Percentiles rank a stretch among this genome's conserved stretches.
These are phyloP conservation scores for Porpolomopsis calyptriformis DNA, from an alignment of 768 basidiomycete species.

Conservation along the genomic window DNA sequence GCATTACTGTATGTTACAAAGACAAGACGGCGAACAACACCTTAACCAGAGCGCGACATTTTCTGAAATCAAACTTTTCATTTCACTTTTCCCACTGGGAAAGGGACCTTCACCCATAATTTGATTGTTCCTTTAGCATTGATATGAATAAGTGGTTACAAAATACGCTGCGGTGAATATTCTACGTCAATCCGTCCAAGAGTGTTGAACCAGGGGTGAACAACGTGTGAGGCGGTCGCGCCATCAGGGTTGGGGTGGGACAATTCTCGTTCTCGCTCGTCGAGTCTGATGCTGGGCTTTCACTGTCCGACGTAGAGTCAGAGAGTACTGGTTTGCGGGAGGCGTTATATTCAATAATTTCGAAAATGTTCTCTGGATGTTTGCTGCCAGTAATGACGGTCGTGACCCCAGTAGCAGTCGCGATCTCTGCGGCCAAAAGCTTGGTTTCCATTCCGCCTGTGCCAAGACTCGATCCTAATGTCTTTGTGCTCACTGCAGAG, in stretches of 20 bases:
- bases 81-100: no score
- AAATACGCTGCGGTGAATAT: no score
- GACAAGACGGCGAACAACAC: no score
- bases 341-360: slow-evolving; percentile 72
- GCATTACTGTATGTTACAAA: no score
- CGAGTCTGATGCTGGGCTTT: slow-evolving; percentile 13
- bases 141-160: no score
- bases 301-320: slow-evolving; percentile 24
- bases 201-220: slow-evolving; percentile 8
- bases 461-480: slow-evolving; percentile 85
- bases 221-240: neutral
- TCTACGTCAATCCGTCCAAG: no score
- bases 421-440: slow-evolving; percentile 95
- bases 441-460: slow-evolving; percentile 99
- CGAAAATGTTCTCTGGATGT: slow-evolving; percentile 59
- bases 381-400: slow-evolving; percentile 86
- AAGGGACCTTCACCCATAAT: no score
- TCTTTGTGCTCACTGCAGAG: slow-evolving; percentile 74
- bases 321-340: slow-evolving; percentile 29
- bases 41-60: no score
- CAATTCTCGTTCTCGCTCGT: slow-evolving; percentile 7
- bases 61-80: no score
- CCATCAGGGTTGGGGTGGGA: no score
- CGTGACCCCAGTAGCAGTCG: slow-evolving; percentile 87
- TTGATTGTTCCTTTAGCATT: no score